phyloP scores from a whole-genome alignment of 495 filamentous ascomycete species.

The Evernia prunastri region DNA sequence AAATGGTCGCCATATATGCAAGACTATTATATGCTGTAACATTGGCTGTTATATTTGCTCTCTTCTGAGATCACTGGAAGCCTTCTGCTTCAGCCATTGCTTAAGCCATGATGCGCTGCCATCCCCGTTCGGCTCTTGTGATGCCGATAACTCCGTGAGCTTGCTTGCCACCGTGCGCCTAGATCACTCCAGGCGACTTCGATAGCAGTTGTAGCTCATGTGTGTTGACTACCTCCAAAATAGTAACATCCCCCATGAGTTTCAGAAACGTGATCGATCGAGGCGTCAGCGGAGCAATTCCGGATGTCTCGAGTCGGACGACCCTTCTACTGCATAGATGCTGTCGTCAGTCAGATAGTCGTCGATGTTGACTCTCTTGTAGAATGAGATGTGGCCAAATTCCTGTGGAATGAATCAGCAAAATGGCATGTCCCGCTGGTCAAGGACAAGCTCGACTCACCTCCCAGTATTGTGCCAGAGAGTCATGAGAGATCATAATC shows the following conservation, averaged over 20 bases:
- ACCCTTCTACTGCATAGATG: background rate
- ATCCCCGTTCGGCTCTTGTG: background rate
- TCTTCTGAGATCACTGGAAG: background rate
- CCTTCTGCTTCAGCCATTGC: background rate
- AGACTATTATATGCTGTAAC: background rate
- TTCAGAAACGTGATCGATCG: background rate
- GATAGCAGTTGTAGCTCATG: background rate
- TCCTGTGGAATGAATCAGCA: constrained; percentile 26
- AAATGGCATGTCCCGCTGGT: background rate
- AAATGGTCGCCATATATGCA: background rate
- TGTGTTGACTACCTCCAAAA: background rate
- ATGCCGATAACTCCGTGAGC: background rate
- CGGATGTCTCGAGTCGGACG: background rate
- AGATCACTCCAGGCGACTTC: background rate
- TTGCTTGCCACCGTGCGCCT: background rate
- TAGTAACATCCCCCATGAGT: background rate
- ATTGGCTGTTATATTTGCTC: background rate
- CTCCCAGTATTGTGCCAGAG: constrained; percentile 78
- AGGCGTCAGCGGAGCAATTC: background rate
- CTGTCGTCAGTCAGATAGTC: constrained; percentile 24
- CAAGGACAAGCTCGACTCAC: constrained; percentile 14
- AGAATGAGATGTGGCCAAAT: constrained; percentile 76
- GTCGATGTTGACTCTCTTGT: constrained; percentile 72
- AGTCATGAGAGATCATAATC: constrained; percentile 69
- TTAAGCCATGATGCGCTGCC: background rate